Conservation (phyloP, 805 yeast species). For the Candida silvicultrix region DNA sequence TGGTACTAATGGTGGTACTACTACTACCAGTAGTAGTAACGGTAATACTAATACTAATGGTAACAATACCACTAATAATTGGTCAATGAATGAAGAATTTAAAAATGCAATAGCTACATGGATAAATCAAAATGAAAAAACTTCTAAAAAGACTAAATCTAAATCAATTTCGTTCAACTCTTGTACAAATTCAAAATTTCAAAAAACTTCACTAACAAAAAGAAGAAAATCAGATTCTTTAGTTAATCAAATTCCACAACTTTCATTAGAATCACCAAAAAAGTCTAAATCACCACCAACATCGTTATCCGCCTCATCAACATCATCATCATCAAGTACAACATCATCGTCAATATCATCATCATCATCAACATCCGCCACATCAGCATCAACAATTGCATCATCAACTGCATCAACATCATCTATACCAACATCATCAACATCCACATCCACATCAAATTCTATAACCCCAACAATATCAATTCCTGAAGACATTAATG, state of each 20-base stretch:
- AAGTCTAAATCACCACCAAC: not conserved
- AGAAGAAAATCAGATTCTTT: slow-evolving; percentile 20
- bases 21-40: too few relatives aligned
- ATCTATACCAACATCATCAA: too few relatives aligned
- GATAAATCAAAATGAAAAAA: slow-evolving; percentile 17
- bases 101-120: slow-evolving; percentile 21
- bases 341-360: not conserved
- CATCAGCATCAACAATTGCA: not conserved
- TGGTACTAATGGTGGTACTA: too few relatives aligned
- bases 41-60: too few relatives aligned
- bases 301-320: not conserved
- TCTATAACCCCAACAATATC: not conserved
- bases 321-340: not conserved
- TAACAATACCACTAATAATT: too few relatives aligned
- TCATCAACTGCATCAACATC: too few relatives aligned
- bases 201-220: slow-evolving; percentile 9
- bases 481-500: not conserved
- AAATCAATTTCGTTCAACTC: slow-evolving; percentile 6
- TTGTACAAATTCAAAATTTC: not conserved
- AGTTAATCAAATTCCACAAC: not conserved
- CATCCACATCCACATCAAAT: too few relatives aligned
- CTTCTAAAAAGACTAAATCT: not conserved
- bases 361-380: slow-evolving; percentile 1
- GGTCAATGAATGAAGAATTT: slow-evolving; percentile 23
- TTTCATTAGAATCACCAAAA: too few relatives aligned